Base-by-base conservation (phyloP, 306 rosid genomes). In the Lathyrus oleraceus region DNA sequence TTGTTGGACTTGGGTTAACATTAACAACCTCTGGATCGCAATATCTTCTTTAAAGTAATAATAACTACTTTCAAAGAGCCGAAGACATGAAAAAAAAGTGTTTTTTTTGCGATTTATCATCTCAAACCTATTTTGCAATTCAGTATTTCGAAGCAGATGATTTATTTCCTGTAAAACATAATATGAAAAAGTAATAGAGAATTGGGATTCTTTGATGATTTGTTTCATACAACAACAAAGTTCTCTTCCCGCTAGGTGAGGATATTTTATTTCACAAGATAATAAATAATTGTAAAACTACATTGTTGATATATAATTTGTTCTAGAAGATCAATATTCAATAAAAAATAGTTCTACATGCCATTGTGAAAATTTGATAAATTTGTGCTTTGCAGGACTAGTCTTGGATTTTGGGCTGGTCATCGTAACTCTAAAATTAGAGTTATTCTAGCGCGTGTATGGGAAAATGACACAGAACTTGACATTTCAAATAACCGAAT, bases 391-490 rank as follows among this genome's bases (percentile, higher is more conserved):
- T 75, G 81, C 84, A 94, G 99, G 88, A 94, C 92, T 66, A 80
- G 43, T 63, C 97, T 94, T 59, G 97, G 96, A 63, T 91, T 94
- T 57, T 94, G 96, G 99, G 96, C 99, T 40, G 96, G 99, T 73
- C 97, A 91, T 78, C 88, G 96, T 44, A 94, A 94, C 82, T 94
- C 99, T 68, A 94, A 86, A 76, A 94, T 94, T 71, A 85, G 99
- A 85, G 99, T 94, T 70, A 86, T 91, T 75, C 88, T 94, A 71
- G 99, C 99, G 51, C 92, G 85, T 10, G 88, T 84, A 13, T 94
- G 99, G 99, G 96, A 91, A 74, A 94, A 94, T 78, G 99, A 94
- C 69, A 94, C 97, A 1, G 97, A 94, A 68, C 97, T 94, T 64
- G 95, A 94, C 65, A 86, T 94, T 67, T 82, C 92, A 58, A 94